Conservation (phyloP, 148 eudicot genomes). For the Rhododendron mucronatum region DNA sequence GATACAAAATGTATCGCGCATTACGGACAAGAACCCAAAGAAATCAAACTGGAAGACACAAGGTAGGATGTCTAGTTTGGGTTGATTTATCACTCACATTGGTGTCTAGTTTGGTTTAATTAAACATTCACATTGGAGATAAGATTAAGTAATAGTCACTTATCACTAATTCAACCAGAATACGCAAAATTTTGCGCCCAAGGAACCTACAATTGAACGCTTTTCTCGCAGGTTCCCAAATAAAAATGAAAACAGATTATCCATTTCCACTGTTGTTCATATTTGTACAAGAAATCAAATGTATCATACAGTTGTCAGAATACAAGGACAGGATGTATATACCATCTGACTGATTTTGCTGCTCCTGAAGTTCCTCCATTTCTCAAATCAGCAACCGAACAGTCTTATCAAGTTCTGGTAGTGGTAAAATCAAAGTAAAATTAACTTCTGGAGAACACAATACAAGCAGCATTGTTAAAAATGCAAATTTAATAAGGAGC, state of each 20-base stretch:
- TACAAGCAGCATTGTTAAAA: neutral
- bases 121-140: neutral
- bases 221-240: neutral
- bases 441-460: neutral
- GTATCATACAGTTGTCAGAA: too few species aligned
- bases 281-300: neutral
- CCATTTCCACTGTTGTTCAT: neutral
- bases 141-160: neutral
- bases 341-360: slow-evolving; percentile 34
- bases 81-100: neutral
- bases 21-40: neutral
- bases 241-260: neutral
- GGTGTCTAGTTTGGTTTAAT: neutral
- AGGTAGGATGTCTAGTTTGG: neutral
- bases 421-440: neutral
- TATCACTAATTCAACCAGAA: neutral
- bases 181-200: neutral
- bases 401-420: neutral
- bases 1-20: neutral
- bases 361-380: slow-evolving; percentile 34
- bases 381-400: slow-evolving; percentile 2
- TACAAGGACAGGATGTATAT: neutral
- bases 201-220: neutral
- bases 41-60: neutral
- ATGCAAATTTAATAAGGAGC: neutral